Evolutionary conservation across 202 grass and related monocot species (phyloP).

Genomic region (Cymbopogon flexuosus): DNA sequence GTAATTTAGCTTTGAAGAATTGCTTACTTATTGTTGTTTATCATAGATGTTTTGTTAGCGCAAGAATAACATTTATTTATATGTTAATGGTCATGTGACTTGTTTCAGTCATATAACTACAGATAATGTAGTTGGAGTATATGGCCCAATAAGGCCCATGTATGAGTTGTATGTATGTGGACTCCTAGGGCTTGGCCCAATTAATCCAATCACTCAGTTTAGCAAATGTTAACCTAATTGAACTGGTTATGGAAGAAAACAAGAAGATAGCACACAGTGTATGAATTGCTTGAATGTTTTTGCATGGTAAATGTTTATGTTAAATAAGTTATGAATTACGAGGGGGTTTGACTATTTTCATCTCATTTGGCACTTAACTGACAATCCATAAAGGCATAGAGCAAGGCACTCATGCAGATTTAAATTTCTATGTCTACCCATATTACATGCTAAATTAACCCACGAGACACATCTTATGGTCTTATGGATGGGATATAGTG

Average conservation of each 20-base stretch:
- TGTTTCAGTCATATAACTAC: background rate
- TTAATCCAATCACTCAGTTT: too few species aligned
- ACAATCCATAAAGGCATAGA: background rate
- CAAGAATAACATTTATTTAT: background rate
- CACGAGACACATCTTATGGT: background rate
- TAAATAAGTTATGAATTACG: background rate
- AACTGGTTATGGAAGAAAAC: background rate
- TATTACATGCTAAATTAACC: slow-evolving; percentile 7
- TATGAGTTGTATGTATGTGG: too few species aligned
- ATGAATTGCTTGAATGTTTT: background rate
- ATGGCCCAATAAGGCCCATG: too few species aligned
- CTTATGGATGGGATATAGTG: background rate
- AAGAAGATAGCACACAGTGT: background rate
- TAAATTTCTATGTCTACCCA: background rate
- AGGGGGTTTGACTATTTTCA: slow-evolving; percentile 16
- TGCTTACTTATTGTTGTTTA: background rate
- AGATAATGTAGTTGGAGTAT: too few species aligned
- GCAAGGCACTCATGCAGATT: background rate
- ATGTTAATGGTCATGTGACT: background rate
- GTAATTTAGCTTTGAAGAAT: background rate
- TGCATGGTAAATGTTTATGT: background rate
- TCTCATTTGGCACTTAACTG: background rate
- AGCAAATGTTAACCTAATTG: too few species aligned
- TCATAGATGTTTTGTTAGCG: background rate
- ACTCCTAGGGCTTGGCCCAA: too few species aligned